Evolutionary conservation across 169 alveolate species (phyloP).

Genomic region (Eimeria tenella): DNA sequence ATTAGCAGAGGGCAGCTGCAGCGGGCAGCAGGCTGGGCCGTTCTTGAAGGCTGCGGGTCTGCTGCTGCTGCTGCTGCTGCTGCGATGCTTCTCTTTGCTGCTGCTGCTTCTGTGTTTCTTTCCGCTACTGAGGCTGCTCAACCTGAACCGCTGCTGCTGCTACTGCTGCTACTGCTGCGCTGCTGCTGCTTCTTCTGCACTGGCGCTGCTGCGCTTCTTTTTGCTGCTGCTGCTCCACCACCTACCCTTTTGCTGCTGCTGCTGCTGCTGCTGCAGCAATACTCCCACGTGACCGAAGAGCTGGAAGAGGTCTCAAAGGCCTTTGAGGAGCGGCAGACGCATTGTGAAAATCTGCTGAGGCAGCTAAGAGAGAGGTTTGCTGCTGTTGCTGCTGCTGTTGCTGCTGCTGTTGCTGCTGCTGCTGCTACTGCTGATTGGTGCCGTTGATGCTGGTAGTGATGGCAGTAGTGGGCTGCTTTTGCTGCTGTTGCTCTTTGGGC

Average conservation of each 20-base stretch:
- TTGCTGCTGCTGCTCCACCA: slow-evolving; percentile 59
- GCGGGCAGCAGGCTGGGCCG: too few species aligned
- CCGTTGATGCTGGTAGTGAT: too few species aligned
- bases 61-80: too few species aligned
- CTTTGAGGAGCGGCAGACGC: slow-evolving; percentile 70
- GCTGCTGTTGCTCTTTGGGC: not conserved
- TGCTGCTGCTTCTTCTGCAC: too few species aligned
- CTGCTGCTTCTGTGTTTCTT: not conserved
- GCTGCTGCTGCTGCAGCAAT: slow-evolving; percentile 67
- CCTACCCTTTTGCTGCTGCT: slow-evolving; percentile 37
- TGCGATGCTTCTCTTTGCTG: too few species aligned
- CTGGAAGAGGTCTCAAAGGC: slow-evolving; percentile 74
- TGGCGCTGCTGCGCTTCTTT: too few species aligned
- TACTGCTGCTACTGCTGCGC: too few species aligned
- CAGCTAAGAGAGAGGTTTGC: slow-evolving; percentile 61
- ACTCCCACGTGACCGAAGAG: slow-evolving; percentile 72
- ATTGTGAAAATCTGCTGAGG: slow-evolving; percentile 53
- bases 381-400: slow-evolving; percentile 3
- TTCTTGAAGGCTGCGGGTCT: too few species aligned
- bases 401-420: slow-evolving; percentile 16
- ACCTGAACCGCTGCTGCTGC: not conserved
- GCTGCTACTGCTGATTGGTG: too few species aligned
- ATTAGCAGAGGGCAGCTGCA: too few species aligned
- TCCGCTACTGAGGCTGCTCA: not conserved
- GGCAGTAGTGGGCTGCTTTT: not conserved